Evolutionary conservation across 2,329 filamentous ascomycete species (phyloP).

Genomic region (Fusarium oligoseptatum): DNA sequence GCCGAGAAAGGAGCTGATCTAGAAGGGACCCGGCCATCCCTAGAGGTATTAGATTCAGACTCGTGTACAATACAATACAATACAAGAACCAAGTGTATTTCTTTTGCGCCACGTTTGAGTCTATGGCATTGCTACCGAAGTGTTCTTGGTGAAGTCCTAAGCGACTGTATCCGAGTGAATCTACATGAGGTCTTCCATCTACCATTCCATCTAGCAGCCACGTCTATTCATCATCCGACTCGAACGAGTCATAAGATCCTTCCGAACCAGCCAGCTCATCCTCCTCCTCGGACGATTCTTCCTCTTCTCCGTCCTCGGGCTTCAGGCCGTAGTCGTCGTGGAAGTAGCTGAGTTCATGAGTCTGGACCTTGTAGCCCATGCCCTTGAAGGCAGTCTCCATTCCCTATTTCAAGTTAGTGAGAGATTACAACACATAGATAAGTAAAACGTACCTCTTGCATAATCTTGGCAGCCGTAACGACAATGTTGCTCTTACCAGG

Average conservation of each 20-base stretch:
- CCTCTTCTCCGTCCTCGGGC: constrained; percentile 71
- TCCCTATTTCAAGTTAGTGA: constrained; percentile 62
- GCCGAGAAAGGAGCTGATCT: constrained; percentile 19
- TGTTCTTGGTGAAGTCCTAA: constrained; percentile 25
- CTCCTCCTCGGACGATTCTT: constrained; percentile 63
- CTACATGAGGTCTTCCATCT: constrained; percentile 18
- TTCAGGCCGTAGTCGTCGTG: constrained; percentile 91
- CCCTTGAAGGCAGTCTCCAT: constrained; percentile 80
- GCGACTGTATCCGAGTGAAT: not conserved
- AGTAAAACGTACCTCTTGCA: constrained; percentile 77
- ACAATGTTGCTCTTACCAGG: constrained; percentile 86
- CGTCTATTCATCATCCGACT: constrained; percentile 47
- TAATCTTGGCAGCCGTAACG: constrained; percentile 86
- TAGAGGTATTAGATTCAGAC: constrained; percentile 33
- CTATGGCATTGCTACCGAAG: constrained; percentile 39
- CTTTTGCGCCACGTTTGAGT: constrained; percentile 21
- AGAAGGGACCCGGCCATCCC: constrained; percentile 14
- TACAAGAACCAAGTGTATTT: constrained; percentile 23
- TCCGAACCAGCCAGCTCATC: constrained; percentile 51
- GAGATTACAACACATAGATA: not conserved
- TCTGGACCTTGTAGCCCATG: constrained; percentile 83
- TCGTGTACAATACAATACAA: constrained; percentile 40
- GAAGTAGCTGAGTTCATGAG: constrained; percentile 82
- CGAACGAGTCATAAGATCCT: constrained; percentile 49
- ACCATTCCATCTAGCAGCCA: not conserved